Evolutionary conservation across 345 rosid genomes (phyloP), one percentile per base, ranked within the genome.

Genomic region (Excoecaria agallocha): DNA sequence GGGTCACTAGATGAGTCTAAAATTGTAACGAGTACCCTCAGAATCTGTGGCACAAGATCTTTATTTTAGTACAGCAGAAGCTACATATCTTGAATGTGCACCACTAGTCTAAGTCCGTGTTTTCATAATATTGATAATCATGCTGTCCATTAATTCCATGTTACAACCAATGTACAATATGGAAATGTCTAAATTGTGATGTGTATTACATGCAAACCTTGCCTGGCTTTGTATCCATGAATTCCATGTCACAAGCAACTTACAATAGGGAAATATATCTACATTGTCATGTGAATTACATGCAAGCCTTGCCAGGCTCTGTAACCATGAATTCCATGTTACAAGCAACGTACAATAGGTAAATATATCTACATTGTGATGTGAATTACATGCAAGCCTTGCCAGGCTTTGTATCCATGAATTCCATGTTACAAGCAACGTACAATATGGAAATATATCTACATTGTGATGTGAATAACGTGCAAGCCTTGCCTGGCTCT

Each of bases 1-100:
- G 98, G 89, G 73, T 94, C 98, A 64, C 43, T 87, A 3, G 98
- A 92, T 41, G 98, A 83, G 79, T 94, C 98, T 89, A 94, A 74
- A 76, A 94, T 87, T 20, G 98, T 94, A 49, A 92, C 74, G 54
- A 94, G 98, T 74, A 94, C 98, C 85, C 98, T 87, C 57, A 94
- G 86, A 82, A 92, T 89, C 98, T 94, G 96, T 71, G 70, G 38
- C 1, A 64, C 46, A 72, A 58, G 45, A 37, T 66, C 17, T 50
- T 30, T 9, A 17, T 2, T 39, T 78, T 38, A 77, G 45, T 19
- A 58, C 12, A 22, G 13, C 57, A 45, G 46, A n/a, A 48, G 48
- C 24, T 48, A 7, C 37, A 12, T 49, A 16, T n/a, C 39, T 65
- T 68, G n/a, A 43, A 20, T 37, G 6, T 22, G 39, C 35, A 6